Evolutionary conservation across 2,329 filamentous ascomycete species (phyloP).

Genomic region (Phaeoacremonium minimum): DNA sequence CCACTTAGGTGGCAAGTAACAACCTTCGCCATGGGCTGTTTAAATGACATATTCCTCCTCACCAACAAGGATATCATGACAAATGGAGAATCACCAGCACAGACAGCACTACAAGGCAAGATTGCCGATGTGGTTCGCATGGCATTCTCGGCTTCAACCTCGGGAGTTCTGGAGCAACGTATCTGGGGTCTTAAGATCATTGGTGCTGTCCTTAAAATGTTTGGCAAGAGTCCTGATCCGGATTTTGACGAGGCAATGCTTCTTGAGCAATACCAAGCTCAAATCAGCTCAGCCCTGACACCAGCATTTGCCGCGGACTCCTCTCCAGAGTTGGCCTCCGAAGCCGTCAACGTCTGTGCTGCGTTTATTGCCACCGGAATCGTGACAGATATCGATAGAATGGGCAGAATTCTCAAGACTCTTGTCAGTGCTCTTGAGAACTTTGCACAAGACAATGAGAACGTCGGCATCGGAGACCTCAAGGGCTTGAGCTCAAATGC

Average conservation of each 20-base stretch:
- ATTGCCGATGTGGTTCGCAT: slow-evolving; percentile 93
- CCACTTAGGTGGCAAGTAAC: slow-evolving; percentile 92
- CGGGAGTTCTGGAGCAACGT: slow-evolving; percentile 82
- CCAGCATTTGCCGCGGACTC: slow-evolving; percentile 95
- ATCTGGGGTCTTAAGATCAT: slow-evolving; percentile 93
- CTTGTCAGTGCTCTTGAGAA: slow-evolving; percentile 88
- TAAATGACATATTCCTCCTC: slow-evolving; percentile 76
- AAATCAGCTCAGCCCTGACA: slow-evolving; percentile 94
- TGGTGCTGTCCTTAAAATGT: slow-evolving; percentile 89
- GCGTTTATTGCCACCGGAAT: slow-evolving; percentile 96
- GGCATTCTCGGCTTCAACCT: slow-evolving; percentile 95
- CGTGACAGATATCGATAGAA: slow-evolving; percentile 95
- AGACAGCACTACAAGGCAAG: slow-evolving; percentile 72
- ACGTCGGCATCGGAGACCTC: slow-evolving; percentile 85
- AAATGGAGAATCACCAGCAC: slow-evolving; percentile 74
- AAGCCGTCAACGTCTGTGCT: slow-evolving; percentile 96
- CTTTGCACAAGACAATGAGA: slow-evolving; percentile 77
- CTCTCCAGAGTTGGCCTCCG: slow-evolving; percentile 89
- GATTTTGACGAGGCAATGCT: slow-evolving; percentile 97
- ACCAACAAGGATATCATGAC: slow-evolving; percentile 75
- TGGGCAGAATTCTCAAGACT: slow-evolving; percentile 95
- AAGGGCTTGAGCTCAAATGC: slow-evolving; percentile 92
- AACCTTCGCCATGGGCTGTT: slow-evolving; percentile 86
- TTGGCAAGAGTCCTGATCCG: slow-evolving; percentile 90
- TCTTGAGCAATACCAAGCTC: slow-evolving; percentile 95